A percentile compares a stretch with the other conserved stretches of the same genome.
Evolutionary conservation across 1,139 yeast species (phyloP).

Genomic region (Nakaseomyces nivariensis): DNA sequence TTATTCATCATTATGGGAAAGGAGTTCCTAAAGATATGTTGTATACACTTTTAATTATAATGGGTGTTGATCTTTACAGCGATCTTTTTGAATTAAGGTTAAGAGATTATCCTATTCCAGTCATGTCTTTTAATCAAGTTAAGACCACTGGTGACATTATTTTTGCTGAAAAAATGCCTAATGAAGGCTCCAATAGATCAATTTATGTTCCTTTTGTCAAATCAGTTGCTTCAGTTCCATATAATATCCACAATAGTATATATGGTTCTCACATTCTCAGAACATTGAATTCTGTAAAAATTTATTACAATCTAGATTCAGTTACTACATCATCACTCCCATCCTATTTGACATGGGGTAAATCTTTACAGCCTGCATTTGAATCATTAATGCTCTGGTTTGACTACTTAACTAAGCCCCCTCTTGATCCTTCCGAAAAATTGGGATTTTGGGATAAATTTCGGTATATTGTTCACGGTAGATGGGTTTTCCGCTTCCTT

Average conservation of each 20-base stretch:
- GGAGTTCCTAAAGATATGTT: constrained; percentile 58
- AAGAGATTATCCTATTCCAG: constrained; percentile 51
- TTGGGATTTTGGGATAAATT: constrained; percentile 70
- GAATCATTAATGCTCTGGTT: constrained; percentile 68
- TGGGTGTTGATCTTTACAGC: constrained; percentile 33
- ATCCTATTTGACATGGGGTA: constrained; percentile 74
- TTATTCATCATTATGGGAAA: constrained; percentile 62
- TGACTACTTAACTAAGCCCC: constrained; percentile 70
- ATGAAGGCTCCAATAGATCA: constrained; percentile 37
- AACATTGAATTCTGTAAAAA: constrained; percentile 47
- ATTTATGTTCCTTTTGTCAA: constrained; percentile 52
- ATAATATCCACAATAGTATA: constrained; percentile 38
- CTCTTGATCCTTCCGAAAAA: constrained; percentile 68
- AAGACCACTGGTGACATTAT: constrained; percentile 39
- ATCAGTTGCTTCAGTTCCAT: constrained; percentile 18
- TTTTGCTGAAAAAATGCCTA: constrained; percentile 42
- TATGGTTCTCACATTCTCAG: constrained; percentile 52
- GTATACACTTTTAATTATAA: constrained; percentile 57
- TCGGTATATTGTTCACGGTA: constrained; percentile 45
- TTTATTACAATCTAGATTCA: constrained; percentile 51
- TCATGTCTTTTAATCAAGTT: constrained; percentile 33
- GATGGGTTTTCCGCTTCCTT: constrained; percentile 36
- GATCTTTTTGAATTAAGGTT: constrained; percentile 43
- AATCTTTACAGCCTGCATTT: constrained; percentile 67
- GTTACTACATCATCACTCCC: constrained; percentile 45